Evolutionary conservation across 1,139 yeast species (phyloP).

Genomic region (Groenewaldozyma sp.): DNA sequence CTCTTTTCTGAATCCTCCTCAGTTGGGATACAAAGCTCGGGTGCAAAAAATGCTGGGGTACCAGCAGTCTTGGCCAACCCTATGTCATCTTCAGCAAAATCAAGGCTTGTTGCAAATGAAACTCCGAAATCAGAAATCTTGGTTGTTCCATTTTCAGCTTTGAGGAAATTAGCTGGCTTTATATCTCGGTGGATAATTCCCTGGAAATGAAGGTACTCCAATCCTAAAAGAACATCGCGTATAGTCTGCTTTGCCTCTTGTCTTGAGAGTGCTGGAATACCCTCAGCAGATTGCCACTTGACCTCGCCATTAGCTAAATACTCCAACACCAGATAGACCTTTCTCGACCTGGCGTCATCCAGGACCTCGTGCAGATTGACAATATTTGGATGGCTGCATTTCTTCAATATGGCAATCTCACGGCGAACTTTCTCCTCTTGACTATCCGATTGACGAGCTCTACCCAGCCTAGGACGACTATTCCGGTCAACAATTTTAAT

Average conservation of each 20-base stretch:
- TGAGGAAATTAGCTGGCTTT: constrained; percentile 87
- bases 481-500: constrained; percentile 84
- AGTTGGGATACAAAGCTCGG: constrained; percentile 52
- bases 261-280: constrained; percentile 24
- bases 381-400: constrained; percentile 84
- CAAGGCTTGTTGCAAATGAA: constrained; percentile 57
- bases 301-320: constrained; percentile 91
- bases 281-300: constrained; percentile 55
- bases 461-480: constrained; percentile 50
- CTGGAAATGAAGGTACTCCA: constrained; percentile 86
- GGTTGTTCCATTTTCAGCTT: constrained; percentile 62
- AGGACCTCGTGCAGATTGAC: constrained; percentile 81
- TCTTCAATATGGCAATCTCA: constrained; percentile 94
- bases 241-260: constrained; percentile 30
- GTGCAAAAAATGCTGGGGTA: constrained; percentile 80
- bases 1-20: constrained; percentile 21
- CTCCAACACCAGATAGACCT: constrained; percentile 84
- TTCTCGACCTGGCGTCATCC: constrained; percentile 75
- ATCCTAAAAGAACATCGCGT: constrained; percentile 78
- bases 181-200: constrained; percentile 96
- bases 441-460: constrained; percentile 34
- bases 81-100: constrained; percentile 52
- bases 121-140: constrained; percentile 97
- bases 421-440: constrained; percentile 71
- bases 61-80: constrained; percentile 89